Base-by-base conservation (phyloP, 2,329 filamentous ascomycete species). In the Phyllosticta paracitricarpa region DNA sequence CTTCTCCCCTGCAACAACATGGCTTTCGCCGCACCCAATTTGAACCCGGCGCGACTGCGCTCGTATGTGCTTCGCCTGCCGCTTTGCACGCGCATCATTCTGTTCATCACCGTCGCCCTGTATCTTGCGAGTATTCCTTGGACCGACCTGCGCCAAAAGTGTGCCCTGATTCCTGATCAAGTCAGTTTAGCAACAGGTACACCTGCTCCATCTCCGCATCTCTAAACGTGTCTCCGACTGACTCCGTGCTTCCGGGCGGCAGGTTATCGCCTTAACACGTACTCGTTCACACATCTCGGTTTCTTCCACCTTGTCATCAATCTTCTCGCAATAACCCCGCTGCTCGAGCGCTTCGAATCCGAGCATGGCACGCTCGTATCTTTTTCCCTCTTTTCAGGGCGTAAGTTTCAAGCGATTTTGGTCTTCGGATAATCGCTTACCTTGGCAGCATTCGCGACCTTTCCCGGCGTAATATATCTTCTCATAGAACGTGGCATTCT, bases 241-340 rank as follows among this genome's bases (percentile, higher is more conserved):
- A 58, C 25, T 12, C 62, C 54, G 14, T 14, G 52, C 14, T 28
- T 24, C 54, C 48, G 24, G 57, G 58, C 33, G 14, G 3, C 72
- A 96, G 92, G 96, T 78, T 93, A 97, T 75, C 87, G 94, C 64
- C 82, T 96, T 40, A 97, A 96, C 72, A 95, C 93, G 0, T 99
- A 91, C 71, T 91, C 92, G 0, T 79, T 99, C 61, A 85, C 97
- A 63, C 94, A 99, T 72, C 75, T 85, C 54, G 88, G 88, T 68
- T 82, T 95, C 72, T 79, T 96, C 67, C 94, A 97, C 75, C 82
- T 87, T 64, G 70, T 92, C 59, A 78, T 95, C 70, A 96, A 97
- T 75, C 73, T 91, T 25, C 58, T 95, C 65, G 89, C 91, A 24
- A 74, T 97, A 64, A 86, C 87, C 51, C 94, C 94, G n/a, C 79